Evolutionary conservation across 192 early-diverging fungal species (phyloP).

Genomic region (Podila minutissima): DNA sequence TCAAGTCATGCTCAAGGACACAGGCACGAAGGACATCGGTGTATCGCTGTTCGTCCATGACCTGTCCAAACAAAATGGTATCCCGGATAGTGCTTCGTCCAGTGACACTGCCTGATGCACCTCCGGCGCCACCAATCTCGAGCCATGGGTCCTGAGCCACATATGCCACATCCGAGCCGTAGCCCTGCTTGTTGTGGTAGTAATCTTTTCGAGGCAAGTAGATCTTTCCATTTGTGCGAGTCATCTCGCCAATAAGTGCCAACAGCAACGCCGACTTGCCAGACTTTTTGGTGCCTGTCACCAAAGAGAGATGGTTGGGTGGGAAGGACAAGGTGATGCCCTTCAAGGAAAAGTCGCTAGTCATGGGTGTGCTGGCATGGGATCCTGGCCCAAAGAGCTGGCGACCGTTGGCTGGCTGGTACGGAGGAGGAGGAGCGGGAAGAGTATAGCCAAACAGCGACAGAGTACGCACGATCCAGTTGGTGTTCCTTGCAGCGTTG

Average conservation of each 20-base stretch:
- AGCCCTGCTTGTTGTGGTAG: conserved; percentile 44
- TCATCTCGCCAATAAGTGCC: conserved; percentile 49
- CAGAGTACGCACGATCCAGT: conserved; percentile 42
- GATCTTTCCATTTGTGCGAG: conserved; percentile 41
- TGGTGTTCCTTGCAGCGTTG: neutral
- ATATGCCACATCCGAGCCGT: conserved; percentile 46
- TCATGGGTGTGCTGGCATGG: neutral
- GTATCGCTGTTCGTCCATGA: conserved; percentile 59
- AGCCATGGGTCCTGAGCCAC: conserved; percentile 66
- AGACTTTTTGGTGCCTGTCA: conserved; percentile 38
- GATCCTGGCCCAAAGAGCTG: conserved; percentile 4
- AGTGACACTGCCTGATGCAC: conserved; percentile 38
- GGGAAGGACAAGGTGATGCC: conserved; percentile 36
- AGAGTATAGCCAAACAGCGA: conserved; percentile 44
- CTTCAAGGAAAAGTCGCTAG: conserved; percentile 20
- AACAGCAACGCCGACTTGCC: conserved; percentile 41
- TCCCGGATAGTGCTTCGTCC: conserved; percentile 75
- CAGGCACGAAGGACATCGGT: conserved; percentile 59
- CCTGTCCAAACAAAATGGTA: conserved; percentile 71
- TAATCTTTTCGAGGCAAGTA: conserved; percentile 48
- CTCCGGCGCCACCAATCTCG: conserved; percentile 42
- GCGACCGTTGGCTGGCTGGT: conserved; percentile 1
- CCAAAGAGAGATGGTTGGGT: conserved; percentile 31
- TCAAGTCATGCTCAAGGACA: conserved; percentile 66
- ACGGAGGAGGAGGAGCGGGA: conserved; percentile 10